Conservation (phyloP, 1,139 yeast species). For the Kluyveromyces sp. region DNA sequence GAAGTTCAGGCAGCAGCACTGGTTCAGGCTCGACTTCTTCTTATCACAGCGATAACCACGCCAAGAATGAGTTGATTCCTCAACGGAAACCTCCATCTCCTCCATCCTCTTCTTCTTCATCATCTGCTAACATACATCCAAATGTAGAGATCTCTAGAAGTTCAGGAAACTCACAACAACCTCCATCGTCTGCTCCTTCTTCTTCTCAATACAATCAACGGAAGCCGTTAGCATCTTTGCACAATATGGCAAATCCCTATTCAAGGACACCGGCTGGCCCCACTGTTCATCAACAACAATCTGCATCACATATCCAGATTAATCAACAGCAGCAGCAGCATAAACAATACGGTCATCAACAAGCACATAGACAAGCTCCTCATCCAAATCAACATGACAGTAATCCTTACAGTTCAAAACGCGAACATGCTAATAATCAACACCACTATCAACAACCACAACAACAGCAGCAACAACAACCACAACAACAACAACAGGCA, state of each 20-base stretch:
- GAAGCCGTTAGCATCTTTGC: slow-evolving; percentile 2
- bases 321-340: slow-evolving; percentile 3
- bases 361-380: not conserved
- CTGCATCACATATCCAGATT: slow-evolving; percentile 8
- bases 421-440: slow-evolving; percentile 11
- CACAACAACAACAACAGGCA: slow-evolving; percentile 23
- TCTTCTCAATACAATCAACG: slow-evolving; percentile 3
- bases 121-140: slow-evolving; percentile 5
- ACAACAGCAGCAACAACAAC: slow-evolving; percentile 22
- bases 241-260: slow-evolving; percentile 5
- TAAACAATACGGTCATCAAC: slow-evolving; percentile 7
- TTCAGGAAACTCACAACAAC: slow-evolving; percentile 10
- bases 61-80: slow-evolving; percentile 31
- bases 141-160: slow-evolving; percentile 9
- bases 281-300: slow-evolving; percentile 1
- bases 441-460: slow-evolving; percentile 9
- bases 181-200: slow-evolving; percentile 1
- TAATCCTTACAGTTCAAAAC: not conserved
- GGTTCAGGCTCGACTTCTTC: slow-evolving; percentile 7
- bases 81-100: slow-evolving; percentile 43
- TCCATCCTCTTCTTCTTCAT: slow-evolving; percentile 21
- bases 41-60: not conserved
- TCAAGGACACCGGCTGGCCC: slow-evolving; percentile 1
- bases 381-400: not conserved
- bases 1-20: slow-evolving; percentile 6